Base-by-base conservation (phyloP, 371 early-diverging fungal species). In the Sporodiniella umbellata region DNA sequence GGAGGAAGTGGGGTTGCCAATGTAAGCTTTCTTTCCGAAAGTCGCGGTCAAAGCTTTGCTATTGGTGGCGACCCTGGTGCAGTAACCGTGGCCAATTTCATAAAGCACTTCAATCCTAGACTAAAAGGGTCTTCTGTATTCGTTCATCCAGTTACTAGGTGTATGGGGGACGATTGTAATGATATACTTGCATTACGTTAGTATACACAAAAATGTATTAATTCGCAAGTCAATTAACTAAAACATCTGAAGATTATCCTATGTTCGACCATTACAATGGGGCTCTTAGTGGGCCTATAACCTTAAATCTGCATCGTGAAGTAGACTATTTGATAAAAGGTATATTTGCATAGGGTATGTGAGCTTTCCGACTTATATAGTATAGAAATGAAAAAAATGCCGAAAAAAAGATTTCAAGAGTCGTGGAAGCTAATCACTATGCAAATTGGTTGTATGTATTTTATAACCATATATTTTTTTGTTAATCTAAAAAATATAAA, bases 11-110 rank as follows among this genome's bases (percentile, higher is more conserved):
- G 53, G 2, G 47, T 54, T n/a, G 10, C 51, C 0, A 42, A 54
- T 23, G 30, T 45, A 5, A 53, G 45, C 6, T 21, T 48, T 0
- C n/a, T 62, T 5, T 48, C 45, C 5, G 64, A 63, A 23, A 33
- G 48, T 24, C 63, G 70, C 30, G 70, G 70, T 15, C 31, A 57
- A 8, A 70, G 60, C n/a, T 70, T 56, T 46, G 54, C 51, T 22
- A 63, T 60, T 18, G 70, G 70, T 45, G 61, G 56, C 12, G 65
- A 70, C 42, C 11, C 33, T 10, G 56, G 40, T 39, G 66, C 70
- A 12, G 14, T 59, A 0, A 56, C 57, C 8, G n/a, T 70, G 2
- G 60, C 70, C 8, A 70, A 54, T 25, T 56, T 66, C 33, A 56
- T 63, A 8, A 62, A 57, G 30, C 35, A 54, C 15, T 70, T 60